Evolutionary conservation across 2,329 filamentous ascomycete species (phyloP), one percentile per base, ranked within the genome.

Genomic region (Hypoxylon sp.): DNA sequence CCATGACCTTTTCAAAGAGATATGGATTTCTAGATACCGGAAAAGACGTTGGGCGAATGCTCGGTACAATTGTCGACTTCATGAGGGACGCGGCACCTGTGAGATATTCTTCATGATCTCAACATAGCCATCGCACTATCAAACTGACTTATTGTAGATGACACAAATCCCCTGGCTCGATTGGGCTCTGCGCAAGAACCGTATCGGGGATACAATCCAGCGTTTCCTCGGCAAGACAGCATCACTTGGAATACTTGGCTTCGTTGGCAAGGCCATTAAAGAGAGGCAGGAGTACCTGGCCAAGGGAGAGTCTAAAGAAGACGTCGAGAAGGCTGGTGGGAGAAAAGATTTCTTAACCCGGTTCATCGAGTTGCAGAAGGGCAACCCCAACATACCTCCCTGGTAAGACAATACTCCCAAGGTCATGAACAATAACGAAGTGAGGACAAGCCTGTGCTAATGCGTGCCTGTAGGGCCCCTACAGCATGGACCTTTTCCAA

Each of bases 401-500:
- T 60, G 58, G 58, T 60, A 55, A 32, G 38, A 19, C 3, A 3
- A 10, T 5, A 14, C 6, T 21, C n/a, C 4, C 10, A 6, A 6
- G n/a, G 38, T 36, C 11, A 3, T 43, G 11, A 13, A 3, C 17
- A 11, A 10, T 32, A 3, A n/a, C 9, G 19, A 36, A 13, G 23
- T n/a, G 34, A 25, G 21, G 3, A 23, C 2, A 13, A 30, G 2
- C 6, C n/a, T 21, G 36, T 46, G 5, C 32, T 52, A 25, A 53
- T 34, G 5, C 6, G 14, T 28, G 5, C 21, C 7, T 17, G 10
- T 19, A 59, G 55, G 62, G 62, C 62, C 3, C 62, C 62, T 6
- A 68, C 59, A 13, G 68, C 68, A 30, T 70, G 68, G 68, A 57
- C 58, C 7, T 70, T 73, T 41, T 69, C 66, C 19, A 67, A 69